phyloP scores from a whole-genome alignment of 2,329 filamentous ascomycete species.

The Dactylellina parvicollis region DNA sequence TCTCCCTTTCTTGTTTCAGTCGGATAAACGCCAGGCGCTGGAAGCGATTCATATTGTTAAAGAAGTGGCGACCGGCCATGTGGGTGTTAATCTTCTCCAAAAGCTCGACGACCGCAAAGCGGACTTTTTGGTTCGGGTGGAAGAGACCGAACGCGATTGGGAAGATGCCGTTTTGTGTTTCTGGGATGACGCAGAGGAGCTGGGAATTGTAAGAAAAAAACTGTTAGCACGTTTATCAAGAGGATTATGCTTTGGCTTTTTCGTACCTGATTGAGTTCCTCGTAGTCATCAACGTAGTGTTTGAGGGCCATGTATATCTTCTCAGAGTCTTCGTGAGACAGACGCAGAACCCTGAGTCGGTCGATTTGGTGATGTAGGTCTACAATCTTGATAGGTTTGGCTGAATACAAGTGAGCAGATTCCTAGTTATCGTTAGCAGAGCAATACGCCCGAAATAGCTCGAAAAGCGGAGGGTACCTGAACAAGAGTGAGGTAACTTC shows the following conservation, averaged over 20 bases:
- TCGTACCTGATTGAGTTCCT: constrained; percentile 74
- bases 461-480: constrained; percentile 68
- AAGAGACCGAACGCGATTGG: constrained; percentile 91
- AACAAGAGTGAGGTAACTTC: constrained; percentile 95
- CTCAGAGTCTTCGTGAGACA: constrained; percentile 78
- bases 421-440: constrained; percentile 66
- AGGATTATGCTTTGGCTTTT: neutral
- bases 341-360: constrained; percentile 81
- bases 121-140: constrained; percentile 83
- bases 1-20: constrained; percentile 72
- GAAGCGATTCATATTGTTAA: constrained; percentile 84
- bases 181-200: constrained; percentile 81
- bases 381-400: constrained; percentile 77
- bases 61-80: constrained; percentile 89
- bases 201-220: constrained; percentile 62
- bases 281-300: constrained; percentile 79
- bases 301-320: constrained; percentile 86
- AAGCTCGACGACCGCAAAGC: constrained; percentile 79
- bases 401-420: constrained; percentile 71
- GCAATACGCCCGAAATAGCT: constrained; percentile 2
- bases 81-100: constrained; percentile 84
- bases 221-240: constrained; percentile 52
- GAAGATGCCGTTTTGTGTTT: constrained; percentile 87
- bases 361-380: constrained; percentile 94
- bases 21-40: constrained; percentile 86